These are phyloP conservation scores for Endothia cerciana DNA, from an alignment of 2,329 filamentous ascomycete species.

Conservation along the genomic window DNA sequence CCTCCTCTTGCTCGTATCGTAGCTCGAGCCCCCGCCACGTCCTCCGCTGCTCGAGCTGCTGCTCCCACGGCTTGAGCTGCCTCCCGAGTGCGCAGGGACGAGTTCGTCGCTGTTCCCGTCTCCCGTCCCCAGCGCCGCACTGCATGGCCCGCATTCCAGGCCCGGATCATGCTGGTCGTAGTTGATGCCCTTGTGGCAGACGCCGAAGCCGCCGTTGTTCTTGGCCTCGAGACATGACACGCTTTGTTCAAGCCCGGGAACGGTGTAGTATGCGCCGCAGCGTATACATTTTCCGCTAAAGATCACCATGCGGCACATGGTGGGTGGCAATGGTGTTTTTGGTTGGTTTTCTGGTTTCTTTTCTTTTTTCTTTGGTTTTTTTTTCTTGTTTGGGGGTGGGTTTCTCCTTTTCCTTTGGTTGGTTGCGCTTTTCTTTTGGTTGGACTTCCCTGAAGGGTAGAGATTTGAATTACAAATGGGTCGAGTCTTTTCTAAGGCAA, in stretches of 20 bases:
- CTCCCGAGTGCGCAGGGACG: slow-evolving; percentile 12
- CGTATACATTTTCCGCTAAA: slow-evolving; percentile 50
- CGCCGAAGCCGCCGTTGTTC: slow-evolving; percentile 50
- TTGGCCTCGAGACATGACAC: slow-evolving; percentile 55
- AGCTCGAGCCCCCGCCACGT: slow-evolving; percentile 4
- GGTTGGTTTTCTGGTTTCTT: too few relatives aligned
- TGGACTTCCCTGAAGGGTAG: not conserved
- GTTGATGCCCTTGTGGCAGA: slow-evolving; percentile 46
- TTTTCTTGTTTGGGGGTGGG: not conserved
- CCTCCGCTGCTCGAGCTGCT: not conserved
- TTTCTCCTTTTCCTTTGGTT: not conserved
- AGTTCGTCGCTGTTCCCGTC: slow-evolving; percentile 37
- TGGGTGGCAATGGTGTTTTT: slow-evolving; percentile 1
- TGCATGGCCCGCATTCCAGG: slow-evolving; percentile 51
- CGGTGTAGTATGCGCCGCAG: slow-evolving; percentile 46
- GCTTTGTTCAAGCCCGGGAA: slow-evolving; percentile 50
- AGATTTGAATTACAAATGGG: not conserved
- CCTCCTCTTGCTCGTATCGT: slow-evolving; percentile 24
- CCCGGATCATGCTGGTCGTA: slow-evolving; percentile 51
- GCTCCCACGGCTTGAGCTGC: slow-evolving; percentile 10
- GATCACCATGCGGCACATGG: slow-evolving; percentile 53
- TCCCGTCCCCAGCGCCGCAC: slow-evolving; percentile 23
- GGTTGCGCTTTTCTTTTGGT: not conserved
- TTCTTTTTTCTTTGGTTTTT: too few relatives aligned
- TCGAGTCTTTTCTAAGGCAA: too few relatives aligned